Evolutionary conservation across 495 filamentous ascomycete genomes (phyloP).

Genomic region (Tetracladium setigerum): DNA sequence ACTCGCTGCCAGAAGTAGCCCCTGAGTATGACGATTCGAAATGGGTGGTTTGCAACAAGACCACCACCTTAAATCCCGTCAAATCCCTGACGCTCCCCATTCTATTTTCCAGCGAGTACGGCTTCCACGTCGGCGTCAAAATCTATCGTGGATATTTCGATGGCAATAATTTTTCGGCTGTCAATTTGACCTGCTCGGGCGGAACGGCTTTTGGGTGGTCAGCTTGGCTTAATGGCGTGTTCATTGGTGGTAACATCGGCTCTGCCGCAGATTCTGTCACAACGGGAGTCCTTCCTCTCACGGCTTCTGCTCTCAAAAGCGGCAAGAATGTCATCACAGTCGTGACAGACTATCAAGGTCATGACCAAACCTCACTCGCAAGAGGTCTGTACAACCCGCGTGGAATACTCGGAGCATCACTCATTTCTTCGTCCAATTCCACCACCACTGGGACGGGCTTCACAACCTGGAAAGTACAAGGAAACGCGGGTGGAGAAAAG

Average conservation of each 20-base stretch:
- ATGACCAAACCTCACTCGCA: slow-evolving; percentile 51
- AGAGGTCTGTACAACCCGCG: slow-evolving; percentile 46
- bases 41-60: slow-evolving; percentile 36
- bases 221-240: slow-evolving; percentile 47
- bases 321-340: slow-evolving; percentile 54
- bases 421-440: slow-evolving; percentile 22
- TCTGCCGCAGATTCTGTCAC: slow-evolving; percentile 15
- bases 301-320: slow-evolving; percentile 31
- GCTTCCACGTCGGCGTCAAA: slow-evolving; percentile 56
- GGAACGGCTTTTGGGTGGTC: slow-evolving; percentile 53
- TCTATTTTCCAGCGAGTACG: slow-evolving; percentile 63
- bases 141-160: slow-evolving; percentile 62
- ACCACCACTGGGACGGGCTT: slow-evolving; percentile 35
- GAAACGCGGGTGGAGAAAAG: slow-evolving; percentile 58
- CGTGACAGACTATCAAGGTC: slow-evolving; percentile 60
- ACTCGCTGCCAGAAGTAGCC: slow-evolving; percentile 57
- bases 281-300: slow-evolving; percentile 20
- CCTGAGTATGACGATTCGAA: slow-evolving; percentile 42
- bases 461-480: slow-evolving; percentile 60
- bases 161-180: slow-evolving; percentile 36
- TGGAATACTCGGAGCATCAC: slow-evolving; percentile 53
- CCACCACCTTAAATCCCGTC: slow-evolving; percentile 46
- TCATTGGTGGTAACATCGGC: slow-evolving; percentile 50
- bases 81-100: slow-evolving; percentile 48
- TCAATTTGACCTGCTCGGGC: slow-evolving; percentile 51